Conservation (phyloP, 2,329 filamentous ascomycete species). For the Epichloe gansuensis region DNA sequence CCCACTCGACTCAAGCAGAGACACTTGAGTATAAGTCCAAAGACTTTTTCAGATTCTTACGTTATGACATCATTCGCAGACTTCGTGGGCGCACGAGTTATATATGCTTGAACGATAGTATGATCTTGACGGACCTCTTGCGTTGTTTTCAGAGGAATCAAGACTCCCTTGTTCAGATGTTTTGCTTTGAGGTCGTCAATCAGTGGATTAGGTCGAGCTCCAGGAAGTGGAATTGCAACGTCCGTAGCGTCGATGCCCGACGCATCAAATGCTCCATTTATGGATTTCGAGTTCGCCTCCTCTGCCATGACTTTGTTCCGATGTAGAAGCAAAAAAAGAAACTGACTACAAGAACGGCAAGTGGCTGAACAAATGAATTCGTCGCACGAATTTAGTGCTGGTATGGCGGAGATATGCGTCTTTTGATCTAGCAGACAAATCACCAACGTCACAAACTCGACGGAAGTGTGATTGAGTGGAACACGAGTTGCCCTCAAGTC, state of each 20-base stretch:
- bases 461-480: not conserved
- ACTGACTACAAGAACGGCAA: not conserved
- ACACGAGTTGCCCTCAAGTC: not conserved
- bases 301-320: conserved; percentile 4
- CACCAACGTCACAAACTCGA: not conserved
- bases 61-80: conserved; percentile 60
- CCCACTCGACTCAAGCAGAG: not conserved
- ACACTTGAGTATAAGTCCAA: not conserved
- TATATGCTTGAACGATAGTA: conserved; percentile 49
- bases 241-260: not conserved
- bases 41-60: conserved; percentile 31
- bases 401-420: not conserved
- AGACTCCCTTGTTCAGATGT: conserved; percentile 32
- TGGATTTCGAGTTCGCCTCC: not conserved
- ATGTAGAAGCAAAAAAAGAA: no score
- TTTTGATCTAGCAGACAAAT: not conserved
- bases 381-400: not conserved
- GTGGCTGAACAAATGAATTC: not conserved
- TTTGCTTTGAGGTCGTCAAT: conserved; percentile 23
- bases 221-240: conserved; percentile 1
- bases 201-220: conserved; percentile 23
- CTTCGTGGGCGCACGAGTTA: conserved; percentile 61
- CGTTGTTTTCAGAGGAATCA: conserved; percentile 53
- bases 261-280: not conserved
- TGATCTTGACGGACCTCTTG: conserved; percentile 51